Evolutionary conservation across 2,329 filamentous ascomycete genomes (phyloP), one percentile per base, ranked within the genome.

Genomic region (Exophiala spinifera): DNA sequence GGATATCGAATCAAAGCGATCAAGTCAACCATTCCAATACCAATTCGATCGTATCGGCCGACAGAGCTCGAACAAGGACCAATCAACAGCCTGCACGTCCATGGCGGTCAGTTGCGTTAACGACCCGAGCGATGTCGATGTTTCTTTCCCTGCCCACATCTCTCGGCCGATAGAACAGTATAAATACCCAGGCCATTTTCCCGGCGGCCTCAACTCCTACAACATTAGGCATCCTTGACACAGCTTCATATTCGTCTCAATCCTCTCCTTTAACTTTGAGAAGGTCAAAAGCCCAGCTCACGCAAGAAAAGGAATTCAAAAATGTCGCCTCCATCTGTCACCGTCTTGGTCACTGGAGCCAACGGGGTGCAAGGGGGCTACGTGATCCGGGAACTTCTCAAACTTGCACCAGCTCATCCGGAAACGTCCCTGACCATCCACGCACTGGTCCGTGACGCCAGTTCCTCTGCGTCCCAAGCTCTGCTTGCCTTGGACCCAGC

Each of bases 391-490:
- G 61, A 59, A 14, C 63, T 72, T 17, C 31, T 69, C 43, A 15
- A 43, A 53, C 25, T 56, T 63, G 23, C n/a, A 20, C 7, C 42
- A 45, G 17, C 21, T 25, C 49, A 39, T 19, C 40, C 36, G 14
- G 36, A 39, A 19, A 60, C 60, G 0, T 46, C 59, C 2, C 75
- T 77, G 53, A 72, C 75, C 11, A 79, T 86, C 49, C 73, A 83
- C 14, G 84, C 82, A 4, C 72, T 86, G 21, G 86, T 83, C 2
- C 79, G 83, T 48, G 74, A 85, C 62, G 61, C 75, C 0, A 63
- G 67, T 7, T 82, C 80, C 0, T 45, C 67, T 1, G 74, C 73
- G 1, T 78, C 82, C 0, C 71, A 80, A 62, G 70, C 69, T 15
- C 75, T 84, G 2, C 63, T 67, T 0, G 58, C 68, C 3, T 71